Evolutionary conservation across 129 eudicot genomes (phyloP).

Genomic region (Smallanthus sonchifolius): DNA sequence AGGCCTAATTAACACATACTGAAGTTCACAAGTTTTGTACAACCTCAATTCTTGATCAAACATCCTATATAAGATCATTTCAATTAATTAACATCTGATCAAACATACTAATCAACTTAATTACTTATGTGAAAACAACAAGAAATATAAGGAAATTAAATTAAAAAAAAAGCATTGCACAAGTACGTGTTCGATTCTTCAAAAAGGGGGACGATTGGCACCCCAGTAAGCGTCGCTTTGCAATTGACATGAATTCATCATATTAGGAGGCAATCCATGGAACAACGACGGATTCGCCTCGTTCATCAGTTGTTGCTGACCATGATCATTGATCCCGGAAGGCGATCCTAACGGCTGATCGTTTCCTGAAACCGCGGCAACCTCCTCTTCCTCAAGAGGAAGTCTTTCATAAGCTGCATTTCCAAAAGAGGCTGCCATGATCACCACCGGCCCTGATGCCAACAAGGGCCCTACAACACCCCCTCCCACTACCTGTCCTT

Average conservation of each 20-base stretch:
- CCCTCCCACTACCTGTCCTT: conserved; percentile 90
- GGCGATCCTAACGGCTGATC: conserved; percentile 37
- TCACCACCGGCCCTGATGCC: conserved; percentile 77
- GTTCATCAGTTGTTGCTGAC: conserved; percentile 40
- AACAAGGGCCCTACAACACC: conserved; percentile 67
- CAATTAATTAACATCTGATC: conserved; percentile 27
- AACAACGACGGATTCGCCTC: conserved; percentile 48
- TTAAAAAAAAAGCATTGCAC: too few relatives aligned
- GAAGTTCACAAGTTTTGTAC: conserved; percentile 38
- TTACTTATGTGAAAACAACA: not conserved
- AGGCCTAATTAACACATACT: too few relatives aligned
- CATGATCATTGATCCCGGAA: conserved; percentile 20
- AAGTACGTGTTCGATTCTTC: too few relatives aligned
- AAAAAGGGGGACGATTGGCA: conserved; percentile 59
- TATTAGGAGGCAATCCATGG: conserved; percentile 63
- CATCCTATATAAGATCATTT: conserved; percentile 32
- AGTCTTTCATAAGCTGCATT: conserved; percentile 95
- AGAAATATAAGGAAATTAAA: not conserved
- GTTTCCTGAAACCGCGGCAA: conserved; percentile 20
- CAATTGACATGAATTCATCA: conserved; percentile 55
- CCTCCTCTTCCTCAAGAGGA: conserved; percentile 78
- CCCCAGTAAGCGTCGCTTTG: conserved; percentile 76
- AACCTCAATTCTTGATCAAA: conserved; percentile 36
- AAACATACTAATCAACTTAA: conserved; percentile 38
- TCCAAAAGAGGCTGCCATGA: conserved; percentile 90